A percentile compares a stretch with the other conserved stretches of the same genome.
These are phyloP conservation scores for Fusarium humuli DNA, from an alignment of 2,329 filamentous ascomycete species.

Conservation along the genomic window DNA sequence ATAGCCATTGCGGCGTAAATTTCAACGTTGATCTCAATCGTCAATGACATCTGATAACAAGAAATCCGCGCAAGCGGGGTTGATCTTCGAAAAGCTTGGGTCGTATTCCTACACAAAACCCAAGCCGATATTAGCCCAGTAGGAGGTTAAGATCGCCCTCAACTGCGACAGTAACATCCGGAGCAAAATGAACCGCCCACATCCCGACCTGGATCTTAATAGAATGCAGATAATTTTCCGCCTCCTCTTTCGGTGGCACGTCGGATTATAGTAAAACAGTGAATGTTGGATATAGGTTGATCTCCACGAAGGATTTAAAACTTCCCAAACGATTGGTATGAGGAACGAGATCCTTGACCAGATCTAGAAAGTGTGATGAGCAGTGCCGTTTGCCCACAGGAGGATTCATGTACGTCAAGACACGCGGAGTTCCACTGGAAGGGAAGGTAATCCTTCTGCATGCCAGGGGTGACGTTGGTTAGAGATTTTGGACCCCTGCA, in stretches of 20 bases:
- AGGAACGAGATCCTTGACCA: background rate
- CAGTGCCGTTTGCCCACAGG: background rate
- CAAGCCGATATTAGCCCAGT: background rate
- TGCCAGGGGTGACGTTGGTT: background rate
- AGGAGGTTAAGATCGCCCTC: background rate
- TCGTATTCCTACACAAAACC: background rate
- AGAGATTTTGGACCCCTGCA: background rate
- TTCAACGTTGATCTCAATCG: rapidly evolving
- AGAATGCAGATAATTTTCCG: background rate
- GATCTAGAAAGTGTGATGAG: background rate
- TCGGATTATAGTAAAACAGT: background rate
- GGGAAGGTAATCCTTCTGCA: background rate
- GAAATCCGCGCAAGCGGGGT: background rate
- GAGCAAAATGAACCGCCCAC: background rate
- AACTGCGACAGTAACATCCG: background rate
- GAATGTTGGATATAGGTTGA: background rate
- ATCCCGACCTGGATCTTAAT: background rate
- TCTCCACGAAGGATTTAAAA: background rate
- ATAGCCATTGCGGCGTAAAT: background rate
- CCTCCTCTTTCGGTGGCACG: background rate
- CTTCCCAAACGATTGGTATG: background rate
- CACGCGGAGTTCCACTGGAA: background rate
- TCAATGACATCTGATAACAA: background rate
- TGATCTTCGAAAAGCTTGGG: background rate
- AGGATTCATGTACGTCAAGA: background rate